These are phyloP conservation scores for Cercophora samala DNA, from an alignment of 495 filamentous ascomycete species.

Conservation along the genomic window DNA sequence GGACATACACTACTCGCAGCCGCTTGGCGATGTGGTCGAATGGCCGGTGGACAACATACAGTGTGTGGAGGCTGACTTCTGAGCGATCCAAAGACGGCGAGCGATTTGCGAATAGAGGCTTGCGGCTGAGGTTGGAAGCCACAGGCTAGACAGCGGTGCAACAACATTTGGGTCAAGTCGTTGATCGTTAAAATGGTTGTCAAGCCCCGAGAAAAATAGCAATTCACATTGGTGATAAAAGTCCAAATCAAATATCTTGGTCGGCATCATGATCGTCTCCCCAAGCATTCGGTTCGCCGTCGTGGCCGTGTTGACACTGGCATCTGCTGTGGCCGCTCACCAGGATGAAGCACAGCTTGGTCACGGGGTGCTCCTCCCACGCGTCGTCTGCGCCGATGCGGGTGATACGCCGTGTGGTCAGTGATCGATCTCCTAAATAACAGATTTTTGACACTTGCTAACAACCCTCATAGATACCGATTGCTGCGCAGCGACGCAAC, in stretches of 20 bases:
- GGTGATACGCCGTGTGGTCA: neutral
- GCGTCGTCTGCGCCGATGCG: neutral
- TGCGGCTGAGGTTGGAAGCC: neutral
- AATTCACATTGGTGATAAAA: neutral
- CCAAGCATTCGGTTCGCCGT: neutral
- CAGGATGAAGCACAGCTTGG: neutral
- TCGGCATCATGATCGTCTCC: neutral
- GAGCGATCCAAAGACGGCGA: neutral
- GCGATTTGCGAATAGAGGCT: neutral
- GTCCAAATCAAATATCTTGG: too few species aligned
- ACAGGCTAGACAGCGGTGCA: neutral
- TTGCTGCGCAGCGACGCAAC: neutral
- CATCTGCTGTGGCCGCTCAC: neutral
- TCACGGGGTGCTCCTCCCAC: neutral
- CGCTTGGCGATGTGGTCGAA: neutral
- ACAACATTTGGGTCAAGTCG: neutral
- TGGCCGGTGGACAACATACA: neutral
- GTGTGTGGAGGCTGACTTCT: neutral
- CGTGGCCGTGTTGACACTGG: neutral
- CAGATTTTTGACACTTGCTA: neutral
- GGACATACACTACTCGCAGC: neutral
- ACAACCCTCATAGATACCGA: neutral
- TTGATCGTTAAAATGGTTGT: neutral
- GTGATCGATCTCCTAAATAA: neutral
- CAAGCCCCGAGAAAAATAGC: neutral